Conservation (phyloP, 352 stramenopile genomes). For the Pelagophyceae sp. region DNA sequence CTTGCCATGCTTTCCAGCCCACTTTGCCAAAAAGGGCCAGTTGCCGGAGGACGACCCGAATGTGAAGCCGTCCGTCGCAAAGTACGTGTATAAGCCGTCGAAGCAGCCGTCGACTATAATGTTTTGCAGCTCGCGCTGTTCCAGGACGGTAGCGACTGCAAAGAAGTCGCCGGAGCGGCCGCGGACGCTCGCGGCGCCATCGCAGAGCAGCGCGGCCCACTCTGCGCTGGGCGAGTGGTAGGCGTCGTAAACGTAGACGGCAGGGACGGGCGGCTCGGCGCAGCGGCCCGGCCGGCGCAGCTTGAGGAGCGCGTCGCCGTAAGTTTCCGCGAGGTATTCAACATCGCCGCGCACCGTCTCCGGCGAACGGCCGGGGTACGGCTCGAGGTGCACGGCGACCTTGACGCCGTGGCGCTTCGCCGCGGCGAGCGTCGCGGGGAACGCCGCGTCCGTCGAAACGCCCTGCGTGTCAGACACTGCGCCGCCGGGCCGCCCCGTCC, state of each 20-base stretch:
- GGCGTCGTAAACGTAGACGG: constrained; percentile 38
- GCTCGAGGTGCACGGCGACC: constrained; percentile 36
- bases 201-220: constrained; percentile 25
- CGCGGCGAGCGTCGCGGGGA: constrained; percentile 21
- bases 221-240: constrained; percentile 31
- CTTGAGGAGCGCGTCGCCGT: constrained; percentile 13
- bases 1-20: background rate
- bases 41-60: constrained; percentile 26
- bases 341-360: constrained; percentile 27
- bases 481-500: constrained; percentile 24
- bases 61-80: constrained; percentile 33
- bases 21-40: constrained; percentile 20
- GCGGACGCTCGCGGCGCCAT: background rate
- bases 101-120: constrained; percentile 23
- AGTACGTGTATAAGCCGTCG: constrained; percentile 39
- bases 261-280: background rate
- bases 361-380: constrained; percentile 24
- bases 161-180: constrained; percentile 21
- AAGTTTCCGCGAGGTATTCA: constrained; percentile 26
- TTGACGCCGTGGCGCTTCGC: background rate
- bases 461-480: constrained; percentile 28
- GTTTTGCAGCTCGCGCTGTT: background rate
- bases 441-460: constrained; percentile 24
- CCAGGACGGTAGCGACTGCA: constrained; percentile 24
- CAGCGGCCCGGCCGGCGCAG: constrained; percentile 3